Base-by-base conservation (phyloP, 208 protist genomes). In the Trypanosoma mega region DNA sequence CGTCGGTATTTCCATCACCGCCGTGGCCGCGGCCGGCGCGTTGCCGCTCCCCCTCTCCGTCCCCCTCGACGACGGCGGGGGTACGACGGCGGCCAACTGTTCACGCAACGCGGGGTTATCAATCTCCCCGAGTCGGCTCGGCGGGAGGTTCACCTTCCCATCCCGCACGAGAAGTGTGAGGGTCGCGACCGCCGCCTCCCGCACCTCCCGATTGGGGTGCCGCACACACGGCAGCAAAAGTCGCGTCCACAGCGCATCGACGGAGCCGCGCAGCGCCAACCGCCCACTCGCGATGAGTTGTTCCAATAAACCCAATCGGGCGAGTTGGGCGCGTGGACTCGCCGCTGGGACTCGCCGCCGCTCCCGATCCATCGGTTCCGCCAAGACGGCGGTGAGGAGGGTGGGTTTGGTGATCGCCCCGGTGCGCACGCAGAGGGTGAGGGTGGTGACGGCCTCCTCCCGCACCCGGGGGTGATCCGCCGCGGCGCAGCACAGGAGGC, bases 171-270 rank as follows among this genome's bases (percentile, higher is more conserved):
- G 65, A 26, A 46, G 63, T 3, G 51, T 58, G 14, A 82, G 46
- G 27, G 91, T 41, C 7, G 52, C 74, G 0, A 72, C 70, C 1
- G 80, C 85, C 18, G 80, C 37, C 60, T 97, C 88, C 4, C 91
- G 85, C 56, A 94, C 91, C 16, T 94, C 91, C 0, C 53, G 34
- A 46, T 80, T 85, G 9, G 74, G 73, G 59, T 95, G 85, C 50
- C 93, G 92, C 16, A 94, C 56, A 12, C 72, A 76, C 0, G 88
- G 88, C 14, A 92, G 69, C 24, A 94, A 63, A 11, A 95, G 57
- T 47, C 82, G 82, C 30, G 63, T 61, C 58, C 90, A 73, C 8
- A 91, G 11, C 6, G 60, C 70, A 2, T 76, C 55, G 14, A 55
- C 55, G 26, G n/a, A 11, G 21, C 9, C 30, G 30, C 43, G 53